Conservation (phyloP, 257 asterid genomes). For the Przewalskia tangutica region DNA sequence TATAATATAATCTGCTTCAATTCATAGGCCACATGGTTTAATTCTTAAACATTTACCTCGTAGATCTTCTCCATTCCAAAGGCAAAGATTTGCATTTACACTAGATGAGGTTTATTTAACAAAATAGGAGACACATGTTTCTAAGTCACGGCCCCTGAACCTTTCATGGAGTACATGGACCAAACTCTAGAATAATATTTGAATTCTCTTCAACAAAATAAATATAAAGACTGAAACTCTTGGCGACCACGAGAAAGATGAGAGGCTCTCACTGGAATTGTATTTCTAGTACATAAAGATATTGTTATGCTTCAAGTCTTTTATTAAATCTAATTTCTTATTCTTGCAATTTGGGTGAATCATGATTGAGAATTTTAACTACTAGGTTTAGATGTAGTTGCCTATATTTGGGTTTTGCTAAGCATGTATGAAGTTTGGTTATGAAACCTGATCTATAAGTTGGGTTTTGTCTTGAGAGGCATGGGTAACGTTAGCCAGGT, state of each 20-base stretch:
- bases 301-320: neutral
- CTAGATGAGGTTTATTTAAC: neutral
- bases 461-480: too few relatives aligned
- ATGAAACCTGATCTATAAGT: too few relatives aligned
- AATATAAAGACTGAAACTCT: neutral
- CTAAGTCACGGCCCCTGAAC: neutral
- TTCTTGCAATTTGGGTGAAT: too few relatives aligned
- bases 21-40: neutral
- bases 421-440: too few relatives aligned
- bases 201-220: neutral
- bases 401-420: too few relatives aligned
- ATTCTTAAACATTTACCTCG: neutral
- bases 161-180: neutral
- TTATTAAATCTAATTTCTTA: neutral
- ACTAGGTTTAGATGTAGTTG: too few relatives aligned
- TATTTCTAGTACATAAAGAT: neutral
- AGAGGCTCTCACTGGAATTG: neutral
- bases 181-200: neutral
- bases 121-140: neutral
- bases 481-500: too few relatives aligned
- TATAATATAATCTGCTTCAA: neutral
- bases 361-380: too few relatives aligned
- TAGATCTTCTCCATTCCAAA: neutral
- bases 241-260: neutral
- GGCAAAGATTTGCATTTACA: neutral